Conservation (phyloP, 2,329 filamentous ascomycete genomes). For the Fusarium floridanum region DNA sequence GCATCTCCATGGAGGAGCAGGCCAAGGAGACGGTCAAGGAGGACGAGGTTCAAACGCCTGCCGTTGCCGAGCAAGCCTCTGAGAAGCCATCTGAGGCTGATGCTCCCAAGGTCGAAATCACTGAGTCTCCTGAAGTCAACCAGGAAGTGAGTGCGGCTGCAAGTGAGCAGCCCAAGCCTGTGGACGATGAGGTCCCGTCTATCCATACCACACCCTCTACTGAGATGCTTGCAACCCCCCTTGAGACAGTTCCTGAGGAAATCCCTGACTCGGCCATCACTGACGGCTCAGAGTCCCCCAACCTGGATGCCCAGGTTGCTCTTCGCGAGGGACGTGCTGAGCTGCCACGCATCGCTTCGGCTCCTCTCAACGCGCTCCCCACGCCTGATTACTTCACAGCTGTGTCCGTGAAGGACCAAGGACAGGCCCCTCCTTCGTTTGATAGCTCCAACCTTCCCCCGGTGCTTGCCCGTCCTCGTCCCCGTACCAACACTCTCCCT, state of each 20-base stretch:
- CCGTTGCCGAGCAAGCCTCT: neutral
- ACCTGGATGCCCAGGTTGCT: slow-evolving; percentile 1
- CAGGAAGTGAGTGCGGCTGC: neutral
- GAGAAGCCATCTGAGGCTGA: slow-evolving; percentile 3
- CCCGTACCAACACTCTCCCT: slow-evolving; percentile 39
- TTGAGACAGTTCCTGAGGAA: slow-evolving; percentile 42
- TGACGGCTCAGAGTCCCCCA: slow-evolving; percentile 13
- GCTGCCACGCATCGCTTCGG: slow-evolving; percentile 30
- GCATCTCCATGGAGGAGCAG: slow-evolving; percentile 37
- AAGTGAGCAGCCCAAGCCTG: slow-evolving; percentile 15
- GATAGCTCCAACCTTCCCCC: slow-evolving; percentile 26
- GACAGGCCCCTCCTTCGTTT: slow-evolving; percentile 27
- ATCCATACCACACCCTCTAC: slow-evolving; percentile 5
- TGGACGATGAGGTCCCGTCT: slow-evolving; percentile 9
- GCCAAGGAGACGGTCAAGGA: slow-evolving; percentile 35
- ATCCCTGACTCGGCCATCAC: slow-evolving; percentile 24
- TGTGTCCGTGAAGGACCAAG: slow-evolving; percentile 27
- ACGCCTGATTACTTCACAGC: slow-evolving; percentile 28
- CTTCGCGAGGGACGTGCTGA: slow-evolving; percentile 14
- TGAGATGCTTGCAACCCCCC: slow-evolving; percentile 24
- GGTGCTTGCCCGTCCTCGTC: slow-evolving; percentile 28
- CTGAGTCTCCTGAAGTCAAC: neutral
- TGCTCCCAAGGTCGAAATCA: slow-evolving; percentile 1
- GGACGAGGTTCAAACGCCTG: slow-evolving; percentile 8
- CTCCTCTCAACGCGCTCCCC: slow-evolving; percentile 34